Percentiles rank a stretch among this genome's conserved stretches.
Conservation (phyloP, 23 red algal genomes). For the Agarophyton chilense region DNA sequence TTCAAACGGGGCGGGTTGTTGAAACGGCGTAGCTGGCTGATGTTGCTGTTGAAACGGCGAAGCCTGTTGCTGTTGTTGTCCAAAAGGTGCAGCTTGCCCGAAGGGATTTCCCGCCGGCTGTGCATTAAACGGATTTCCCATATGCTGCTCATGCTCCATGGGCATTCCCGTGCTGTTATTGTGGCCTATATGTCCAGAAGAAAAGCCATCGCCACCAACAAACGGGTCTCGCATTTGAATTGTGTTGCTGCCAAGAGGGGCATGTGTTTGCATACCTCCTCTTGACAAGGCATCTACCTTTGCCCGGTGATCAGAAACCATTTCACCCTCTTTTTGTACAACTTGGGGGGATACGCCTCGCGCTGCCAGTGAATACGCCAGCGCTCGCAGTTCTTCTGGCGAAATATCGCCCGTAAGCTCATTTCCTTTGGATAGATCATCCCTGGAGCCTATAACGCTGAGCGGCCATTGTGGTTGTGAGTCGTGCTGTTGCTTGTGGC, state of each 20-base stretch:
- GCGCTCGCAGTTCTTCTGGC: constrained; percentile 62
- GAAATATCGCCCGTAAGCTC: constrained; percentile 50
- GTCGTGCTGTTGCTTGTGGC: background rate
- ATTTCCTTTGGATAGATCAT: constrained; percentile 25
- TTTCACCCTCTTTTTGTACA: constrained; percentile 18
- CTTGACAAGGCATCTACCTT: constrained; percentile 33
- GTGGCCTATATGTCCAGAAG: background rate
- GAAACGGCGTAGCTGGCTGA: constrained; percentile 7
- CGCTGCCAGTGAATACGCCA: constrained; percentile 54
- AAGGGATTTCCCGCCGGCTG: constrained; percentile 28
- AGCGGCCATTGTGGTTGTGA: constrained; percentile 47
- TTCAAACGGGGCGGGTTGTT: background rate
- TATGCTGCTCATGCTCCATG: background rate
- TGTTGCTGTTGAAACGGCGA: constrained; percentile 17
- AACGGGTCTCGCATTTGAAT: constrained; percentile 50
- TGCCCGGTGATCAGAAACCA: constrained; percentile 49
- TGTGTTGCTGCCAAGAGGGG: constrained; percentile 1
- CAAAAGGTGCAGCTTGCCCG: constrained; percentile 5
- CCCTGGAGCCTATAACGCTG: constrained; percentile 34
- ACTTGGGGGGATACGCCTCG: constrained; percentile 44
- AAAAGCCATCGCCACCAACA: constrained; percentile 16
- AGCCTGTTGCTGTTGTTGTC: constrained; percentile 18
- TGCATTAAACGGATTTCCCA: background rate
- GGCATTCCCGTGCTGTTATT: background rate
- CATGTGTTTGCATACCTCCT: constrained; percentile 38